Evolutionary conservation across 2,329 filamentous ascomycete species (phyloP), one percentile per base, ranked within the genome.

Genomic region (Trichoderma sp.): DNA sequence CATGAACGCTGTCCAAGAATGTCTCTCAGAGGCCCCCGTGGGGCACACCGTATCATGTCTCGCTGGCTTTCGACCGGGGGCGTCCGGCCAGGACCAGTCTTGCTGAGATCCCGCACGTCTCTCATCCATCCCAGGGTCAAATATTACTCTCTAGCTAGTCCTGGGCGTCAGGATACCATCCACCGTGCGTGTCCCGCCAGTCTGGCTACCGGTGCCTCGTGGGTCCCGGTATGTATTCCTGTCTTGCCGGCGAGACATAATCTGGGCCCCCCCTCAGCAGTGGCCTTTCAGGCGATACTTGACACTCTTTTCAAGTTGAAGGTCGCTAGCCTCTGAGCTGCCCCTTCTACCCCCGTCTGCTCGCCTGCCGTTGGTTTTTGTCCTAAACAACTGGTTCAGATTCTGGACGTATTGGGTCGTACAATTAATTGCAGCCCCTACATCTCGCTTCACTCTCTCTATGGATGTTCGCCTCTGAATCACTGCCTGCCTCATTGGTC

Each of bases 341-440:
- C 34, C 66, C 58, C 56, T 66, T 26, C 32, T 52, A 54, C 46
- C 43, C 59, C 69, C 58, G 59, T 43, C 73, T 69, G 72, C 74
- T 78, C 74, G 74, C 75, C 75, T 78, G 74, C 74, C 73, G 74
- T 73, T 74, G 75, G 65, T 73, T 69, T 74, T 75, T 78, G 76
- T 78, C 73, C 76, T 72, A 78, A 79, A 77, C 73, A 76, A 72
- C 70, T 76, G 77, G 75, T 77, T 77, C 76, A 79, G 73, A 76
- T 79, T 73, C 73, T 76, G 74, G 70, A 75, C 77, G 75, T 76
- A 74, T 78, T 76, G 73, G 74, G 78, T 79, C 73, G 75, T 75
- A 79, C 79, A 78, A 71, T 71, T 73, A 72, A 65, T 74, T 69
- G 71, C 73, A 73, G 75, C 75, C 73, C 75, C 72, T 73, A 74